Evolutionary conservation across 257 asterid species (phyloP), one percentile per base, ranked within the genome.

Genomic region (Ligustrum vulgare): DNA sequence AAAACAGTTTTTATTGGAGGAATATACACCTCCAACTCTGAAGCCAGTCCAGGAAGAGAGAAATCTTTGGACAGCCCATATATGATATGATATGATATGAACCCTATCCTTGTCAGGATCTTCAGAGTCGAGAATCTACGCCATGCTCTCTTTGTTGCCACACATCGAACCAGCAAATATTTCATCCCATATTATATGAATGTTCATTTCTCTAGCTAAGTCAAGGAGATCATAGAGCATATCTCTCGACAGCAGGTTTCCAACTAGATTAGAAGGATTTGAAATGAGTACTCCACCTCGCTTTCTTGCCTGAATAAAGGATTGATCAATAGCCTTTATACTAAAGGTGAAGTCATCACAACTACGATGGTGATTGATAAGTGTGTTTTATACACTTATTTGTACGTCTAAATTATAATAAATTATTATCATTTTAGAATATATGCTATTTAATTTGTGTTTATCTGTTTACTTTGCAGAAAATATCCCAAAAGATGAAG

Each of bases 131-230:
- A 91, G 82, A 80, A 93, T 84, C 85, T 93, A 98, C 2, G 96
- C 89, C 93, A 95, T 91, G 89, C 99, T 95, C 81, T 88, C 87
- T 58, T 91, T 91, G 63, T 85, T 69, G 75, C 97, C 97, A 74
- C 84, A 87, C 10, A 87, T 82, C n/a, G 97, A 93, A 6, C 99
- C 98, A 0, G 96, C 93, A 78, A 86, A 93, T 75, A 95, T 84
- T 88, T 95, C 99, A 79, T 90, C 97, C 69, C 96, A 91, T 81
- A 92, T 91, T 75, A 94, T 82, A 82, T 92, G 99, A 82, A 92
- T 89, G 80, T 92, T 92, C 87, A 86, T 91, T 79, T 92, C 96
- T 80, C 96, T 81, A 45, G 97, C 98, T 80, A 91, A 94, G 72
- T 85, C 91, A 45, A 94, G 76, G 81, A 95, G 84, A 75, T 80